Evolutionary conservation across 495 filamentous ascomycete species (phyloP), one percentile per base, ranked within the genome.

Genomic region (Neurospora hispaniola): DNA sequence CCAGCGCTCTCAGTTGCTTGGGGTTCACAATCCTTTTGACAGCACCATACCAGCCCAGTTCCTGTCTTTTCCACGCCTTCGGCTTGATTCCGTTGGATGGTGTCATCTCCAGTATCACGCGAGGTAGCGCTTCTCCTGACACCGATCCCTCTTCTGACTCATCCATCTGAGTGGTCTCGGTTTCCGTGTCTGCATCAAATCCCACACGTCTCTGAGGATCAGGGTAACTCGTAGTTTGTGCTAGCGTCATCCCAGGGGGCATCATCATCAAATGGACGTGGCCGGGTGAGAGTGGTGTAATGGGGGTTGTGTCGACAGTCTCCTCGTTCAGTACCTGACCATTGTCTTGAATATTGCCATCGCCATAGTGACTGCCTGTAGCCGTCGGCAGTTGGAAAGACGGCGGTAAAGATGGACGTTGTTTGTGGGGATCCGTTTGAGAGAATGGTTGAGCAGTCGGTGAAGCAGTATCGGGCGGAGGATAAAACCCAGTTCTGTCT

Each of bases 11-110:
- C 39, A 74, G 78, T 71, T 66, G 70, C 66, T 42, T 73, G 44
- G 69, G 72, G 70, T 70, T 74, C 7, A 76, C 39, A 7, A 79
- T 74, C 16, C 74, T 18, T 74, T 69, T 75, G 4, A 74, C 69
- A 3, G 81, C 82, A 12, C 82, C 81, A n/a, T 48, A 31, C 82
- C 82, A 84, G 6, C 82, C 82, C 27, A 84, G 74, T 77, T 80
- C 77, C 71, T 82, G 76, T 66, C 79, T 77, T 70, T 74, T 74
- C 82, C 82, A 84, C 42, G 78, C 82, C 74, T 75, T 81, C 12
- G 71, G 78, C 71, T 74, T 75, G 6, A 54, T 48, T 14, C 81
- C 76, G 42, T 74, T 71, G 27, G 76, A 74, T 14, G 75, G 71
- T 18, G 14, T 62, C 69, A 76, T 78, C 78, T 84, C 80, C 10